Percentiles rank a stretch among this genome's conserved stretches.
Evolutionary conservation across 768 basidiomycete genomes (phyloP).

Genomic region (Rhizopogon vesiculosus): DNA sequence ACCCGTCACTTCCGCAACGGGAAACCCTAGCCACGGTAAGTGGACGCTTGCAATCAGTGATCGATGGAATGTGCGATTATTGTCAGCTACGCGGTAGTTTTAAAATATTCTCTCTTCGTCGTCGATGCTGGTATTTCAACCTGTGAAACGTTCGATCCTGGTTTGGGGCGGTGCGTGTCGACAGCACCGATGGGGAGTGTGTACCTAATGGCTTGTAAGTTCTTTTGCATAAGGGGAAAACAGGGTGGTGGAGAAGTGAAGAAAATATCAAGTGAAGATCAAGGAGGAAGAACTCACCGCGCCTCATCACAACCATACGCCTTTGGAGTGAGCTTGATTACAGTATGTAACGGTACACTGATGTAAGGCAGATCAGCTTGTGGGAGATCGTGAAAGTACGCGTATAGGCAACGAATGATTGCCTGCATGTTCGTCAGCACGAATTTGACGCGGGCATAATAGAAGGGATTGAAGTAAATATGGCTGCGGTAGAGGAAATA

Average conservation of each 20-base stretch:
- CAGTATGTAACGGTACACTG: conserved; percentile 94
- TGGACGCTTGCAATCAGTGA: background rate
- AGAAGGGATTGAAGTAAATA: background rate
- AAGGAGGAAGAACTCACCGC: conserved; percentile 38
- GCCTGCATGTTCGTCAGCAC: conserved; percentile 9
- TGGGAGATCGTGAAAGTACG: conserved; percentile 90
- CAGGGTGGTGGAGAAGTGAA: background rate
- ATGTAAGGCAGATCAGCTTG: conserved; percentile 96
- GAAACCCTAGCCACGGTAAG: background rate
- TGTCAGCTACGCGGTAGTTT: background rate
- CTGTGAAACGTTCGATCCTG: conserved; percentile 11
- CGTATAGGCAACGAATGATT: conserved; percentile 66
- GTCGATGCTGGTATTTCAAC: conserved; percentile 13
- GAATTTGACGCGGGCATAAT: background rate
- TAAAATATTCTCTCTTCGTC: conserved; percentile 33
- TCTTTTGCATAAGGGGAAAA: background rate
- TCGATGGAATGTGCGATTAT: background rate
- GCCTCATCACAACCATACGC: conserved; percentile 99
- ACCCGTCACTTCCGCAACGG: too few relatives aligned
- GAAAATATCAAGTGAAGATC: conserved; percentile 1
- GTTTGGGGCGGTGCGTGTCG: conserved; percentile 83
- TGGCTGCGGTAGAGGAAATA: background rate
- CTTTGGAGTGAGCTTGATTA: conserved; percentile 97
- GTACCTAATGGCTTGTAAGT: conserved; percentile 47
- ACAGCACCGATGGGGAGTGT: conserved; percentile 89